phyloP scores from a whole-genome alignment of 768 basidiomycete genomes.

The Mycena rebaudengoi region DNA sequence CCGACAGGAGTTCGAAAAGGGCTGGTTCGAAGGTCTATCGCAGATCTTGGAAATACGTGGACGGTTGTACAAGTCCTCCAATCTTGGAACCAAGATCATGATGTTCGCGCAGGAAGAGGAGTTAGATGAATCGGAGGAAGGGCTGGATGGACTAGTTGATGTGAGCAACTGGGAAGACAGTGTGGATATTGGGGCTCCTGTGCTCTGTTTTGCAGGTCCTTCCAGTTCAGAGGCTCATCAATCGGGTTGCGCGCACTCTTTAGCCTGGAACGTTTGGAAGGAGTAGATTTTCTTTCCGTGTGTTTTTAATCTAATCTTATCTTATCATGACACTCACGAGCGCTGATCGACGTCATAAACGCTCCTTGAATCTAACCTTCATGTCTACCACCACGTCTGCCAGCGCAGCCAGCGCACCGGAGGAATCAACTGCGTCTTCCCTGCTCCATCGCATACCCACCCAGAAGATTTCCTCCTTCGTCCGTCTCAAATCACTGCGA shows the following conservation, averaged over 20 bases:
- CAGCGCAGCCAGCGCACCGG: slow-evolving; percentile 6
- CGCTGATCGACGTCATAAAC: slow-evolving; percentile 4
- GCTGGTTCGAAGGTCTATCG: slow-evolving; percentile 69
- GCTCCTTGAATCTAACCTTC: background rate
- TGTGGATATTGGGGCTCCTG: slow-evolving; percentile 34
- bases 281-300: slow-evolving; percentile 27
- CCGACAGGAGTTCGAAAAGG: slow-evolving; percentile 61
- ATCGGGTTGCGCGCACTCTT: slow-evolving; percentile 49
- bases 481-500: slow-evolving; percentile 45
- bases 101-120: slow-evolving; percentile 41
- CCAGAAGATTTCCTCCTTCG: slow-evolving; percentile 44
- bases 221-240: slow-evolving; percentile 40
- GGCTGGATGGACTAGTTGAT: slow-evolving; percentile 47
- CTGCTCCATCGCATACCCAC: slow-evolving; percentile 34
- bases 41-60: slow-evolving; percentile 58
- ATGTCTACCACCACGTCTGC: slow-evolving; percentile 5
- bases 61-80: slow-evolving; percentile 55
- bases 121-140: slow-evolving; percentile 35
- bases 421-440: background rate
- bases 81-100: slow-evolving; percentile 54
- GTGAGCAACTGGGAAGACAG: slow-evolving; percentile 39
- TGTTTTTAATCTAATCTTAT: slow-evolving; percentile 13
- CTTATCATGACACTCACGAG: too few species aligned
- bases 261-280: slow-evolving; percentile 45
- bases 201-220: slow-evolving; percentile 51